Base-by-base conservation (phyloP, 768 basidiomycete genomes). In the Russula ochroleuca region DNA sequence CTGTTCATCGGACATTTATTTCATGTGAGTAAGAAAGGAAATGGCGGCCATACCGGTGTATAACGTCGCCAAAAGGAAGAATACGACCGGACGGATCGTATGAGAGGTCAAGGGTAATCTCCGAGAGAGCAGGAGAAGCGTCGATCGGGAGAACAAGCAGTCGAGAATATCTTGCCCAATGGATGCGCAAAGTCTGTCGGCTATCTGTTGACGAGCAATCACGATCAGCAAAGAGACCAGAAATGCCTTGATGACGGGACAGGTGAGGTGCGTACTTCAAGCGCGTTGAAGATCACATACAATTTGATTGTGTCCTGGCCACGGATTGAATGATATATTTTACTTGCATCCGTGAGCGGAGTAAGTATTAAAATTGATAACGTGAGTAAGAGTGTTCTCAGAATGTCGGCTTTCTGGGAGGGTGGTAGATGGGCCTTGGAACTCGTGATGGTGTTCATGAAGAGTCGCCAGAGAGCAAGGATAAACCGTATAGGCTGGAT, bases 221-320 rank as follows among this genome's bases (percentile, higher is more conserved):
- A 19, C 5, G 28, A 54, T 57, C 38, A 62, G 21, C 28, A 28
- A 38, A 23, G 15, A 33, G 13, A 37, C 38, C 43, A 25, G 23
- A 31, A 41, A 31, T 23, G 49, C 21, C 33, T 15, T n/a, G 37
- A 52, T 23, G 19, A 48, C 56, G 15, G 40, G 55, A 21, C 43
- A 47, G 43, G 13, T 67, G n/a, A 23, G 31, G 57, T 73, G 47
- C 85, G 62, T 74, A 96, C 96, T 83, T 99, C 97, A 8, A 99
- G 81, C 13, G 94, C 95, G 74, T 98, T 98, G 77, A 98, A 99
- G 56, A 99, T 96, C 64, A 99, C 97, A 77, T 98, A 98, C 54
- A 99, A 76, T 77, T 98, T 99, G 78, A 99, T 96, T 2, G 94
- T 97, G 69, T 99, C 97, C 75, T 98, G 97, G 0, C 95, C 96